Conservation (phyloP, 2,329 filamentous ascomycete species). For the Pleoardoris graminearum region DNA sequence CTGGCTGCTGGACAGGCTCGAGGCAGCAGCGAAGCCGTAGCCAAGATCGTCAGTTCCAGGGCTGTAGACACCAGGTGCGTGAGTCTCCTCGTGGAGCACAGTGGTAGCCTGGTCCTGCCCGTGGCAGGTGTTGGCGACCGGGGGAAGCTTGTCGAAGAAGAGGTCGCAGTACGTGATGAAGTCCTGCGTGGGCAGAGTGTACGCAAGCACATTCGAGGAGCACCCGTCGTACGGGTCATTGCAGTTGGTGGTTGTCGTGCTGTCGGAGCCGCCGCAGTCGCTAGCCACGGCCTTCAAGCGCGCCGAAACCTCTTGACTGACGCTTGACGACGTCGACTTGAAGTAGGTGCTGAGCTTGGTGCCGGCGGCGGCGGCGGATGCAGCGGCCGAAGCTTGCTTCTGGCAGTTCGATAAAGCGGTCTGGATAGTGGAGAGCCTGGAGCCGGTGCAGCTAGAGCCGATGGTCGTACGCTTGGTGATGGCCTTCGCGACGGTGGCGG, state of each 20-base stretch:
- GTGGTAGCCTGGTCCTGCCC: conserved; percentile 68
- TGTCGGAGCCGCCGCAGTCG: conserved; percentile 59
- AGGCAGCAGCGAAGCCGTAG: conserved; percentile 59
- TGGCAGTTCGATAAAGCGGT: conserved; percentile 60
- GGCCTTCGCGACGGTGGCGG: conserved; percentile 53
- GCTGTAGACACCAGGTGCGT: conserved; percentile 58
- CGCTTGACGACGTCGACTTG: conserved; percentile 58
- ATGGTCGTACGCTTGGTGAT: conserved; percentile 57
- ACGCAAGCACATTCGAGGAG: conserved; percentile 56
- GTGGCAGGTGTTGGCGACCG: conserved; percentile 59
- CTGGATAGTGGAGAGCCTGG: conserved; percentile 49
- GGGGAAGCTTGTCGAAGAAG: conserved; percentile 60
- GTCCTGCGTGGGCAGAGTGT: conserved; percentile 59
- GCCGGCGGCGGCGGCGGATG: conserved; percentile 53
- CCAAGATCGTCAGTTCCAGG: conserved; percentile 60
- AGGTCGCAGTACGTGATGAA: conserved; percentile 65
- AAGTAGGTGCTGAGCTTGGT: conserved; percentile 59
- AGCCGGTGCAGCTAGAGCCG: conserved; percentile 59
- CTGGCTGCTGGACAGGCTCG: conserved; percentile 51
- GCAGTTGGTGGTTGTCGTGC: conserved; percentile 62
- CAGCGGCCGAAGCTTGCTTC: conserved; percentile 57
- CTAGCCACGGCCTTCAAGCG: conserved; percentile 50
- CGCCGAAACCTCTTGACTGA: conserved; percentile 42
- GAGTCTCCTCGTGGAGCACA: conserved; percentile 67
- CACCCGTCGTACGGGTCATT: conserved; percentile 61